phyloP scores from a whole-genome alignment of 176 grass and related monocot genomes.

The Aegilops speltoides region DNA sequence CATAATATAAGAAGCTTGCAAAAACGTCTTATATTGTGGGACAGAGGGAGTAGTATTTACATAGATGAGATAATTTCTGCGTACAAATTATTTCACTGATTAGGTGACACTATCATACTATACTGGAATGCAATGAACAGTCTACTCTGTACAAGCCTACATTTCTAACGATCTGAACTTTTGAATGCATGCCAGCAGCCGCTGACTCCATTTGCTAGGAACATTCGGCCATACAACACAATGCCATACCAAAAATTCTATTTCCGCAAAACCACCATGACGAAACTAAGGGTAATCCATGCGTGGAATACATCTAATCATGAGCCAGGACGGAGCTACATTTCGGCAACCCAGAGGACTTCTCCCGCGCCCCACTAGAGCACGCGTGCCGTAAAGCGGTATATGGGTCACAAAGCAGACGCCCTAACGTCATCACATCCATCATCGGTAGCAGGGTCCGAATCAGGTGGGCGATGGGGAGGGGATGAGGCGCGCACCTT shows the following conservation, averaged over 20 bases:
- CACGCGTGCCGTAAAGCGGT: not conserved
- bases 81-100: not conserved
- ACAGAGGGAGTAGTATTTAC: not conserved
- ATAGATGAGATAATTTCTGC: not conserved
- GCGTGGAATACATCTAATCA: not conserved
- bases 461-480: not conserved
- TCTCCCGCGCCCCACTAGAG: not conserved
- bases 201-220: not conserved
- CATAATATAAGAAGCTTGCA: too few species aligned
- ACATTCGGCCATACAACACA: not conserved
- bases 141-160: not conserved
- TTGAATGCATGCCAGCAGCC: not conserved
- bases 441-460: not conserved
- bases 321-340: not conserved
- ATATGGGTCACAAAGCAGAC: not conserved
- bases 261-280: not conserved
- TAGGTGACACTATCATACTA: not conserved
- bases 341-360: not conserved
- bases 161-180: not conserved
- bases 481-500: slow-evolving; percentile 40
- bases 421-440: not conserved
- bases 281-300: not conserved
- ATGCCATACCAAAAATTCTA: not conserved
- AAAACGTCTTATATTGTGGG: too few species aligned
- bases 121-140: not conserved